These are phyloP conservation scores for Pisolithus tinctorius DNA, from an alignment of 768 basidiomycete genomes.

Conservation along the genomic window DNA sequence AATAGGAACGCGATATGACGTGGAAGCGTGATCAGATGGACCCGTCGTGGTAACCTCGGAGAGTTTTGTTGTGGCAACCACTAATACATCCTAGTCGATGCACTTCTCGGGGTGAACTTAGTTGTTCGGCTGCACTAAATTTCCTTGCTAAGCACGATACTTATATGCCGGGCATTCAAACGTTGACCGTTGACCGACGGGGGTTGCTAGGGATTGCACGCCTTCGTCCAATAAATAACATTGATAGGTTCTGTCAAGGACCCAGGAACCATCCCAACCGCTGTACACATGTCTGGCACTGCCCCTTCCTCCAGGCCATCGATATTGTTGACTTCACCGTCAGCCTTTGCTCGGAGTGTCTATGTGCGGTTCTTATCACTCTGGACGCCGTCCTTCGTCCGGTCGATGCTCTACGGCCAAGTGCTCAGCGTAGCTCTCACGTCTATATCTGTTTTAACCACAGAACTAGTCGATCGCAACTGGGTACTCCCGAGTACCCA, in stretches of 20 bases:
- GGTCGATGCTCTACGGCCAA: slow-evolving; percentile 3
- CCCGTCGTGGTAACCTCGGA: too few relatives aligned
- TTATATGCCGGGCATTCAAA: too few relatives aligned
- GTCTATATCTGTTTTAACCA: slow-evolving; percentile 50
- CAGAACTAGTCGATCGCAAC: slow-evolving; percentile 55
- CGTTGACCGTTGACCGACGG: too few relatives aligned
- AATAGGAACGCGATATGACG: too few relatives aligned
- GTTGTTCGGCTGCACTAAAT: too few relatives aligned
- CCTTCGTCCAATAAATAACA: neutral
- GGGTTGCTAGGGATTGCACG: too few relatives aligned
- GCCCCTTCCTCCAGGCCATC: neutral
- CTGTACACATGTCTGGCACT: neutral
- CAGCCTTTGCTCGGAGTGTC: neutral
- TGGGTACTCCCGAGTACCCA: slow-evolving; percentile 72
- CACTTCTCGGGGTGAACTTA: too few relatives aligned
- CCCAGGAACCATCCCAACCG: neutral
- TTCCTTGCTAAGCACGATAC: too few relatives aligned
- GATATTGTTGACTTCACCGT: slow-evolving; percentile 1
- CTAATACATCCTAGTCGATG: too few relatives aligned
- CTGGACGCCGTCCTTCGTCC: slow-evolving; percentile 4
- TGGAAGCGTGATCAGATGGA: too few relatives aligned
- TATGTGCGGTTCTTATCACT: neutral
- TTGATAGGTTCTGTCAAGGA: neutral
- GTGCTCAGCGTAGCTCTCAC: slow-evolving; percentile 4
- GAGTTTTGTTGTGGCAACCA: too few relatives aligned